phyloP scores from a whole-genome alignment of 768 basidiomycete species.

The Xerocomellus dryophilus region DNA sequence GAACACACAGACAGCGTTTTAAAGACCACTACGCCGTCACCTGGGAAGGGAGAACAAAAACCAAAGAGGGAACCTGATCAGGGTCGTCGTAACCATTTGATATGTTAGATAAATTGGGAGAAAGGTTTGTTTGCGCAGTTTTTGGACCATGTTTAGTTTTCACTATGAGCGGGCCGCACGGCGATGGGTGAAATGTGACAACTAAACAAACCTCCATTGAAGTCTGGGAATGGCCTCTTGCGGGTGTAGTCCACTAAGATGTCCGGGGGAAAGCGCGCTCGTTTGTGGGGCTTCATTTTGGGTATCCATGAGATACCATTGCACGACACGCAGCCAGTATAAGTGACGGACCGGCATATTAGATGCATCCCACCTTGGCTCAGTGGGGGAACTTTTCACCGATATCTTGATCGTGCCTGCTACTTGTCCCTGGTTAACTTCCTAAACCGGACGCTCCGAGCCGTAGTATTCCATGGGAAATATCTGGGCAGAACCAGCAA shows the following conservation, averaged over 20 bases:
- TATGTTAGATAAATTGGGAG: conserved; percentile 10
- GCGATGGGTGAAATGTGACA: conserved; percentile 5
- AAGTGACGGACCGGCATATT: conserved; percentile 6
- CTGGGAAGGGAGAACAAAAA: conserved; percentile 4
- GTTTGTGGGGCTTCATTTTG: background rate
- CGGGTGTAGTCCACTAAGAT: background rate
- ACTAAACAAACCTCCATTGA: background rate
- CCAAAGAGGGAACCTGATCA: conserved; percentile 8
- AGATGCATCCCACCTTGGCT: conserved; percentile 10
- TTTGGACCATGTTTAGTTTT: conserved; percentile 7
- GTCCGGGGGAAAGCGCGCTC: background rate
- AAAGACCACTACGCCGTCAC: conserved; percentile 9
- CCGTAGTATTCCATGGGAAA: background rate
- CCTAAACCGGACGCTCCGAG: background rate
- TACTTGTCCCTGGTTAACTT: conserved; percentile 1
- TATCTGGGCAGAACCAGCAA: background rate
- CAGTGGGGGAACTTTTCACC: background rate
- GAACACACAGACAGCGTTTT: background rate
- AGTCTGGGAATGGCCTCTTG: background rate
- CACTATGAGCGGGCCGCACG: conserved; percentile 3
- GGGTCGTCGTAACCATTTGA: conserved; percentile 7
- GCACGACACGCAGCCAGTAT: conserved; percentile 1
- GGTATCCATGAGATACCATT: background rate
- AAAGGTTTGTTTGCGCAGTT: conserved; percentile 14
- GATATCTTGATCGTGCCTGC: conserved; percentile 16